phyloP scores from a whole-genome alignment of 352 stramenopile genomes.

The Globisporangium paroecandrum region DNA sequence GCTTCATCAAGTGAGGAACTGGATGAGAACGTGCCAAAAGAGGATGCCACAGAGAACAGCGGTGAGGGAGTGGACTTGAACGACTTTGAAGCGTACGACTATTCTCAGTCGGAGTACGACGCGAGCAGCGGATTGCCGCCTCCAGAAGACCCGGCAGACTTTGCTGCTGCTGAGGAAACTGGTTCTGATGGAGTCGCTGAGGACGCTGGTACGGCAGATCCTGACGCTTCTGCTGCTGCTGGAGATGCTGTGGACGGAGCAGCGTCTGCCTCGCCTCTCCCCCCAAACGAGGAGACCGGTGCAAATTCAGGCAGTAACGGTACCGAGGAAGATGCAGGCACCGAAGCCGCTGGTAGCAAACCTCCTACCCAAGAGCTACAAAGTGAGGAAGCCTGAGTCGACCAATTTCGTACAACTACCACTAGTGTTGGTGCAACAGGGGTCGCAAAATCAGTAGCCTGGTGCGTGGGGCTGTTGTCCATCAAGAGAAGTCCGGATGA shows the following conservation, averaged over 20 bases:
- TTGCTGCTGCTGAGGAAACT: too few species aligned
- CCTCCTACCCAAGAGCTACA: not conserved
- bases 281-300: not conserved
- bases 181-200: not conserved
- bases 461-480: not conserved
- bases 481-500: not conserved
- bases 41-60: not conserved
- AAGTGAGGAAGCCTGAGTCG: not conserved
- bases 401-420: too few species aligned
- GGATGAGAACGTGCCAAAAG: not conserved
- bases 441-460: not conserved
- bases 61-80: constrained; percentile 7
- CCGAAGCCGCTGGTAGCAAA: not conserved
- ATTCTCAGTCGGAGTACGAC: constrained; percentile 19
- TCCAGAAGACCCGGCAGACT: constrained; percentile 17
- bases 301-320: not conserved
- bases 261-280: not conserved
- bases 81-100: constrained; percentile 27
- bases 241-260: not conserved
- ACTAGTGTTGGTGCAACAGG: not conserved
- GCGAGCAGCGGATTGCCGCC: constrained; percentile 23
- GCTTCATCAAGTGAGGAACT: not conserved
- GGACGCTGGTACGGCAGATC: not conserved
- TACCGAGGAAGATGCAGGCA: not conserved
- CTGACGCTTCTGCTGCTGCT: not conserved